Conservation (phyloP, 176 grass and related monocot genomes). For the Zea luxurians region DNA sequence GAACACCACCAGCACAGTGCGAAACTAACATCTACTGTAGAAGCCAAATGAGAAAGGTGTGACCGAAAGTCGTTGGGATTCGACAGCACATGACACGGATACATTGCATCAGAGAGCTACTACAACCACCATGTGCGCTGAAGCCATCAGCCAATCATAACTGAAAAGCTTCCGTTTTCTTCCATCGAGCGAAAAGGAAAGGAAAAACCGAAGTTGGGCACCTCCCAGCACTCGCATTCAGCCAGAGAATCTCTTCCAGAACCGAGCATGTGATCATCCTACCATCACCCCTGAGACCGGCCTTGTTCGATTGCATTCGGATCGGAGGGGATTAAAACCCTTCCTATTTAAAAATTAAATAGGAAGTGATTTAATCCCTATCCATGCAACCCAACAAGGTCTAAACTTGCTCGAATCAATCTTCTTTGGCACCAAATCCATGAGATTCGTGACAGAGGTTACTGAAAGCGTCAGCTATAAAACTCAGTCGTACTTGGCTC, state of each 20-base stretch:
- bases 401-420: slow-evolving; percentile 42
- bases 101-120: background rate
- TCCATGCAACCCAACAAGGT: no score
- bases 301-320: no score
- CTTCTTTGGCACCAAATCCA: slow-evolving; percentile 27
- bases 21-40: background rate
- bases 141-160: slow-evolving; percentile 35
- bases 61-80: background rate
- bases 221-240: background rate
- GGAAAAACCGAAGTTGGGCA: slow-evolving; percentile 29
- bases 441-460: slow-evolving; percentile 36
- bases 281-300: no score
- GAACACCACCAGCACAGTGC: background rate
- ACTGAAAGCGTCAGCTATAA: slow-evolving; percentile 38
- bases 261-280: slow-evolving; percentile 37
- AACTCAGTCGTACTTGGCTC: slow-evolving; percentile 29
- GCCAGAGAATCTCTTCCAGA: slow-evolving; percentile 40
- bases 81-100: slow-evolving; percentile 17
- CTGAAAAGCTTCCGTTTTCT: background rate
- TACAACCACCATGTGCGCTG: slow-evolving; percentile 36
- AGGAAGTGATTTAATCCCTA: no score
- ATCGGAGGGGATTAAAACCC: no score
- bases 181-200: background rate
- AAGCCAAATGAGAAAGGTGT: background rate
- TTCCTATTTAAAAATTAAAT: no score